Percentiles rank a stretch among this genome's conserved stretches.
Evolutionary conservation across 2,329 filamentous ascomycete genomes (phyloP).

Genomic region (Penicillium occitanis): DNA sequence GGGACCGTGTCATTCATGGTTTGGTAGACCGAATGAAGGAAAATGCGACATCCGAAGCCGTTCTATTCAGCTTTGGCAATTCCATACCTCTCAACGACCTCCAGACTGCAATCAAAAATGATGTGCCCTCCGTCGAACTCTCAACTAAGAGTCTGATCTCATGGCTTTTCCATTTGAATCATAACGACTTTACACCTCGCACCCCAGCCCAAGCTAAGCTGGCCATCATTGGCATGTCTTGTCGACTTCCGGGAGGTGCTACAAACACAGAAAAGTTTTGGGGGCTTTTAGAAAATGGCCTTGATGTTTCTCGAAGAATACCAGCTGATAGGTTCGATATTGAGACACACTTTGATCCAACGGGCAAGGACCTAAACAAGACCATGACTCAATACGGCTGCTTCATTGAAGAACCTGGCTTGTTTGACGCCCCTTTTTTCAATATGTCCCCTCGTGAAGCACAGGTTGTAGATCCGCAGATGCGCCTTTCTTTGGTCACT

Average conservation of each 20-base stretch:
- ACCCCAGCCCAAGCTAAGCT: conserved; percentile 40
- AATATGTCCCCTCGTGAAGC: conserved; percentile 83
- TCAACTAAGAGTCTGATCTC: too few relatives aligned
- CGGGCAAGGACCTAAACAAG: conserved; percentile 68
- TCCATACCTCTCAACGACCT: too few relatives aligned
- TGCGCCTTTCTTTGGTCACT: conserved; percentile 71
- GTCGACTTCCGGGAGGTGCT: conserved; percentile 69
- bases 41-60: too few relatives aligned
- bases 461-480: conserved; percentile 73
- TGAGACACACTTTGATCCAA: conserved; percentile 64
- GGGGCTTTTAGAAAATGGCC: conserved; percentile 35
- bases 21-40: too few relatives aligned
- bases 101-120: too few relatives aligned
- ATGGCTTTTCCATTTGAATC: too few relatives aligned
- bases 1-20: too few relatives aligned
- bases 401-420: conserved; percentile 69
- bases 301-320: conserved; percentile 42
- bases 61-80: too few relatives aligned
- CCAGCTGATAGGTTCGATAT: conserved; percentile 68
- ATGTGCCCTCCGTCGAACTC: too few relatives aligned
- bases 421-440: conserved; percentile 80
- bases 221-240: conserved; percentile 78
- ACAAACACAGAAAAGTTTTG: conserved; percentile 33
- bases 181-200: too few relatives aligned
- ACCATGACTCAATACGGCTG: conserved; percentile 70